Conservation (phyloP, 2,329 filamentous ascomycete genomes). For the Arthrinium phaeospermum region DNA sequence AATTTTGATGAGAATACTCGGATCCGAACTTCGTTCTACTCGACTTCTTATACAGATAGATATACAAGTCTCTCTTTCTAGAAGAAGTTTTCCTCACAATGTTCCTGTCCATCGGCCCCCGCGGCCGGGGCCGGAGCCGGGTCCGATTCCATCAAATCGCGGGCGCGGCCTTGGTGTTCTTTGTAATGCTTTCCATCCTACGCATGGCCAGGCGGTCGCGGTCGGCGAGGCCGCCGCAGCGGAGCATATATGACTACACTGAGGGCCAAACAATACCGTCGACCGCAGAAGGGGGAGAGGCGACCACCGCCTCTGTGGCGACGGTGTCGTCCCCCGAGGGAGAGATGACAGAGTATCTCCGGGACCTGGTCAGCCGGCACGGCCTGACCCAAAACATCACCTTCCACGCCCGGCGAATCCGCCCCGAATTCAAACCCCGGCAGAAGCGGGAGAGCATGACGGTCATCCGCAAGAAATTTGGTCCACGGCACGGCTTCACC, state of each 20-base stretch:
- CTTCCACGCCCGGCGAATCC: constrained; percentile 32
- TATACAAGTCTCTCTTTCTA: not conserved
- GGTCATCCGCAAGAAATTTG: constrained; percentile 27
- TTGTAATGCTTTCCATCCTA: constrained; percentile 25
- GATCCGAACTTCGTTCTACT: no score
- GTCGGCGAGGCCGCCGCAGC: not conserved
- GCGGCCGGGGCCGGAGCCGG: constrained; percentile 19
- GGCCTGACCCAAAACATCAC: constrained; percentile 32
- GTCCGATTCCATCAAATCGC: constrained; percentile 25
- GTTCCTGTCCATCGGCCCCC: constrained; percentile 26
- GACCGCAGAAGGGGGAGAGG: constrained; percentile 22
- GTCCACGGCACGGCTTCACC: not conserved
- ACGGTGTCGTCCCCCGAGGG: constrained; percentile 22
- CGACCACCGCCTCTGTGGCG: constrained; percentile 27
- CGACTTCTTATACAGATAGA: not conserved
- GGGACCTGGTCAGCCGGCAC: constrained; percentile 33
- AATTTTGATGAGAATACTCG: no score
- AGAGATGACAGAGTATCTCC: constrained; percentile 31
- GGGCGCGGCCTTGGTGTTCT: constrained; percentile 25
- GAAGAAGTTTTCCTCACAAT: constrained; percentile 17
- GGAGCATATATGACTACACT: constrained; percentile 33
- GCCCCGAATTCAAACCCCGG: constrained; percentile 24
- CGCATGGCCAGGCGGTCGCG: constrained; percentile 22
- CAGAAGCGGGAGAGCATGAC: constrained; percentile 31
- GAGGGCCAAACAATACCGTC: constrained; percentile 29